phyloP scores from a whole-genome alignment of 2,329 filamentous ascomycete genomes.

The Lasiodiplodia sp. region DNA sequence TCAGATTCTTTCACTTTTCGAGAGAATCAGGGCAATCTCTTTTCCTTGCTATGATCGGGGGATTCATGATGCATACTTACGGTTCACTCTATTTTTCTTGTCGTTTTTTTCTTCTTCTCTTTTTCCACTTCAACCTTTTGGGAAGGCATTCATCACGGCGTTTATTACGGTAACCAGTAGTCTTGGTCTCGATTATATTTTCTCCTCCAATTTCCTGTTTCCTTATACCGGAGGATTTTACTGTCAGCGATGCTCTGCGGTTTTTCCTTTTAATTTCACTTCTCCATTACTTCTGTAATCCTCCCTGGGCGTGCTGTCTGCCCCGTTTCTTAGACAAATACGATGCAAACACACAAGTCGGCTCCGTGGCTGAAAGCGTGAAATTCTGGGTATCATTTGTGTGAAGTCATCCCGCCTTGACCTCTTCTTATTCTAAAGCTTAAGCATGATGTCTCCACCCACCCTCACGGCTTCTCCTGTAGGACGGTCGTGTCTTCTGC shows the following conservation, averaged over 20 bases:
- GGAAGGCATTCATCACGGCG: slow-evolving; percentile 30
- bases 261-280: slow-evolving; percentile 1
- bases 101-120: slow-evolving; percentile 1
- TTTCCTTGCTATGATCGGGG: slow-evolving; percentile 28
- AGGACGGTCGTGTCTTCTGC: slow-evolving; percentile 28
- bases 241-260: slow-evolving; percentile 24
- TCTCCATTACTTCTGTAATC: slow-evolving; percentile 22
- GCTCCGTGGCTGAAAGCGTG: not conserved
- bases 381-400: slow-evolving; percentile 8
- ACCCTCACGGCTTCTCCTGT: slow-evolving; percentile 5
- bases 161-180: slow-evolving; percentile 27
- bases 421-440: not conserved
- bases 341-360: slow-evolving; percentile 20
- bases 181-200: slow-evolving; percentile 30
- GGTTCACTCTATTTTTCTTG: slow-evolving; percentile 4
- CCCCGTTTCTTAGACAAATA: slow-evolving; percentile 12
- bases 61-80: slow-evolving; percentile 27
- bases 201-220: slow-evolving; percentile 27
- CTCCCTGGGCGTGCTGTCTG: slow-evolving; percentile 9
- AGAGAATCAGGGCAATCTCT: slow-evolving; percentile 4
- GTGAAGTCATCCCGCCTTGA: not conserved
- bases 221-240: slow-evolving; percentile 3
- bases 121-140: not conserved
- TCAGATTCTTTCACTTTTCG: not conserved
- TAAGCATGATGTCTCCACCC: slow-evolving; percentile 28